Conservation (phyloP, 2,329 filamentous ascomycete genomes). For the Stromatinia cepivora region DNA sequence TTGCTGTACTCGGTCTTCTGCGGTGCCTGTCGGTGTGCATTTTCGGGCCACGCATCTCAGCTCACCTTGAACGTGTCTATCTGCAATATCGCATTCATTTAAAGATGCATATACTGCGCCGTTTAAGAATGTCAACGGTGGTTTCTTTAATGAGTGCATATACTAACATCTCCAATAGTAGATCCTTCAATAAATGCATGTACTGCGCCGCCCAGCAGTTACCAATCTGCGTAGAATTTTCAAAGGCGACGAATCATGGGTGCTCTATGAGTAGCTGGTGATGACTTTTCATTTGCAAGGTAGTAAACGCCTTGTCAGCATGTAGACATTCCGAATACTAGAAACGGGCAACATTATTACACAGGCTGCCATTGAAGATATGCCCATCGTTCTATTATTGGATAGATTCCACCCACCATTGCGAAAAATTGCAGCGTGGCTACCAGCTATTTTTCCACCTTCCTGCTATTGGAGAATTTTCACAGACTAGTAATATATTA, state of each 20-base stretch:
- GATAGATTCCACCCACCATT: not conserved
- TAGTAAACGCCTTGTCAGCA: not conserved
- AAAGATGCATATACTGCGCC: not conserved
- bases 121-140: not conserved
- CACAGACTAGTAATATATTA: not conserved
- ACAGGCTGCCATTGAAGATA: too few relatives aligned
- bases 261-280: too few relatives aligned
- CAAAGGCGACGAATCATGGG: too few relatives aligned
- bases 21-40: too few relatives aligned
- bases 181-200: too few relatives aligned
- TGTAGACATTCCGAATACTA: not conserved
- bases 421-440: not conserved
- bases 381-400: not conserved
- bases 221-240: too few relatives aligned
- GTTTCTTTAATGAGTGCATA: not conserved
- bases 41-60: too few relatives aligned
- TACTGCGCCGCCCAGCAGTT: too few relatives aligned
- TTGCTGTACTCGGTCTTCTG: too few relatives aligned
- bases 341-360: not conserved
- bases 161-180: too few relatives aligned
- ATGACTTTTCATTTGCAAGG: not conserved
- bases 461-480: not conserved
- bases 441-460: not conserved
- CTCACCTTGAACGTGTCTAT: too few relatives aligned
- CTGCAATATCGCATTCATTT: not conserved